These are phyloP conservation scores for Karstenula rhodostoma DNA, from an alignment of 2,329 filamentous ascomycete species.

Conservation along the genomic window DNA sequence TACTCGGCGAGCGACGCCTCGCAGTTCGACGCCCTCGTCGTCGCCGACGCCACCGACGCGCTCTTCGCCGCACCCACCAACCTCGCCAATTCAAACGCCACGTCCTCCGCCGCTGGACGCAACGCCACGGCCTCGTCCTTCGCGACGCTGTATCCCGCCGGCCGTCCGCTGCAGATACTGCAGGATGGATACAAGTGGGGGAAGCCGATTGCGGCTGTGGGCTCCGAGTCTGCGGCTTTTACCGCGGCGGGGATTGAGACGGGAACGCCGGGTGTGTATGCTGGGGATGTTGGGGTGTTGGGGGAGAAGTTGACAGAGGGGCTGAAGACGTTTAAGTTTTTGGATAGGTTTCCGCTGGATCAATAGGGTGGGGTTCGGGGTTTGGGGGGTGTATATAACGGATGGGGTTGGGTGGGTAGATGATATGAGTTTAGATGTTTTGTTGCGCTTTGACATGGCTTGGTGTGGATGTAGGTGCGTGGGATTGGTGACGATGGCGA, in stretches of 20 bases:
- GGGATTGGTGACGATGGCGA: too few species aligned
- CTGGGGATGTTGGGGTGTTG: constrained; percentile 24
- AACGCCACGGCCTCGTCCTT: constrained; percentile 26
- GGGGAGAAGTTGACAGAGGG: constrained; percentile 55
- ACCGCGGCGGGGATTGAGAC: constrained; percentile 55
- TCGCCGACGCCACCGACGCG: constrained; percentile 62
- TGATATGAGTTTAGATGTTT: not conserved
- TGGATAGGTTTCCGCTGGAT: constrained; percentile 69
- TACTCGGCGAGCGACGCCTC: constrained; percentile 72
- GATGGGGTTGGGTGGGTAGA: not conserved
- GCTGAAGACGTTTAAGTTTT: constrained; percentile 70
- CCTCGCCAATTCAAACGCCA: constrained; percentile 37
- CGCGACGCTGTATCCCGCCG: constrained; percentile 68
- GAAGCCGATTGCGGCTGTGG: constrained; percentile 72
- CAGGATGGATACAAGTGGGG: constrained; percentile 71
- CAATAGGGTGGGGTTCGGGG: constrained; percentile 11
- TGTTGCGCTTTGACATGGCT: too few species aligned
- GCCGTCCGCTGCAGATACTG: constrained; percentile 70
- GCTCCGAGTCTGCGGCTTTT: constrained; percentile 53
- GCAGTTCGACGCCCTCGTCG: constrained; percentile 69
- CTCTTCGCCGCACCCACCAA: constrained; percentile 59
- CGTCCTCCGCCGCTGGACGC: constrained; percentile 33
- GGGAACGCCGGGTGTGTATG: constrained; percentile 49
- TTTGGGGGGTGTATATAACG: not conserved
- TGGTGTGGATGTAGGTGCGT: too few species aligned